phyloP scores from a whole-genome alignment of 768 basidiomycete species.

The Russula lepida region DNA sequence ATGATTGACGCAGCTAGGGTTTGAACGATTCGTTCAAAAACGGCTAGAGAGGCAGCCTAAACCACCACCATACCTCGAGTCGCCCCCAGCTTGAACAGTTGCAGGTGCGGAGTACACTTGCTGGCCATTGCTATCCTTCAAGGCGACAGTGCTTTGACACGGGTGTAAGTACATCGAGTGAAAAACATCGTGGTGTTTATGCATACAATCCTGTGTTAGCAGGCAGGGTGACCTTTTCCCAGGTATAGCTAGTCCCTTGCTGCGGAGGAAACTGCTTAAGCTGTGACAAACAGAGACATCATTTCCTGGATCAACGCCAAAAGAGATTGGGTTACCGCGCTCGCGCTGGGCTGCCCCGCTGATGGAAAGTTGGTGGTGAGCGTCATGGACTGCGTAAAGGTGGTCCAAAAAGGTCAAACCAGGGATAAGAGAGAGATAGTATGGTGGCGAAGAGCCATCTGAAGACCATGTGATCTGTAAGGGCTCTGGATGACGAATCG shows the following conservation, averaged over 20 bases:
- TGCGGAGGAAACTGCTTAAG: conserved; percentile 45
- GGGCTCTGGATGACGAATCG: conserved; percentile 41
- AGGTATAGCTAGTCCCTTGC: conserved; percentile 39
- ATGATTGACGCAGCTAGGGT: conserved; percentile 12
- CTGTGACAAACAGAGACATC: conserved; percentile 29
- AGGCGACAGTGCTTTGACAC: conserved; percentile 37
- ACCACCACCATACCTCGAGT: conserved; percentile 30
- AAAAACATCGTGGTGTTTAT: not conserved
- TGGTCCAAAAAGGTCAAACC: conserved; percentile 33
- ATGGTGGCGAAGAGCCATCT: conserved; percentile 42
- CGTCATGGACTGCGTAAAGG: not conserved
- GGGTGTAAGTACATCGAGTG: not conserved
- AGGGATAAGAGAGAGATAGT: conserved; percentile 52
- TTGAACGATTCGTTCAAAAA: not conserved
- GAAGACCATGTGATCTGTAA: conserved; percentile 41
- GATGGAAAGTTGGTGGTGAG: not conserved
- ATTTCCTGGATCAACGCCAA: not conserved
- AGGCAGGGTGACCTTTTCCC: conserved; percentile 41
- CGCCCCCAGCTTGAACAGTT: conserved; percentile 33
- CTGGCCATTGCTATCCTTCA: conserved; percentile 53
- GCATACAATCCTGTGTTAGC: conserved; percentile 42
- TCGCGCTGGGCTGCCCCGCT: conserved; percentile 47
- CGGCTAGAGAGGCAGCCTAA: not conserved
- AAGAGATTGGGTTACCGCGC: conserved; percentile 37
- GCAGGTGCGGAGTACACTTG: conserved; percentile 45